These are phyloP conservation scores for Umbelopsis ramanniana DNA, from an alignment of 192 early-diverging fungal species.

Conservation along the genomic window DNA sequence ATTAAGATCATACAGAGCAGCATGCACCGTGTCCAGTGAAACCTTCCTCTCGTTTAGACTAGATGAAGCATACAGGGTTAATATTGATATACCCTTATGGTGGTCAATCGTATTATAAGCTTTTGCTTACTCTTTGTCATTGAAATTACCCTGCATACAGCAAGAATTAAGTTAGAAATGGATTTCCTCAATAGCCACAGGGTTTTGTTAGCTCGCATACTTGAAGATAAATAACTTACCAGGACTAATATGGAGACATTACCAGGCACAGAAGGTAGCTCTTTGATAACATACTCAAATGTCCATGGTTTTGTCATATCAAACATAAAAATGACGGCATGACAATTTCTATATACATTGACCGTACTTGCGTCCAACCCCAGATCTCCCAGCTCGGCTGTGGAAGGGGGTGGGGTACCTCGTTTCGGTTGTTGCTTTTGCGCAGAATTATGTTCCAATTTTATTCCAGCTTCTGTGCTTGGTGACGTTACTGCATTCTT, in stretches of 20 bases:
- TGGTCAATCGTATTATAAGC: background rate
- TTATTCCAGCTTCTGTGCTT: conserved; percentile 31
- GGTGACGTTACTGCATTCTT: conserved; percentile 29
- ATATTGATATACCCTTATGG: too few relatives aligned
- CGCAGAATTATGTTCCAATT: conserved; percentile 33
- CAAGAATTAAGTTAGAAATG: background rate
- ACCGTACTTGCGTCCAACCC: conserved; percentile 61
- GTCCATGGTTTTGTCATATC: conserved; percentile 68
- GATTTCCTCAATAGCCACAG: background rate
- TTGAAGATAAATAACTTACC: conserved; percentile 29
- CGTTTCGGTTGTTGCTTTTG: background rate
- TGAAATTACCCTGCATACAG: conserved; percentile 36
- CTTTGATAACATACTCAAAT: conserved; percentile 56
- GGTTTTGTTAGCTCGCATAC: too few relatives aligned
- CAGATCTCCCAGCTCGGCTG: conserved; percentile 11
- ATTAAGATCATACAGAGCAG: conserved; percentile 41
- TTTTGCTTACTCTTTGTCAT: conserved; percentile 34
- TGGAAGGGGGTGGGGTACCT: background rate
- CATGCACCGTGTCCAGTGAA: conserved; percentile 32
- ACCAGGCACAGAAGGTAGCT: conserved; percentile 47
- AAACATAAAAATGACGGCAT: conserved; percentile 59
- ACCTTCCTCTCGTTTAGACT: conserved; percentile 31
- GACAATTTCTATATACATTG: conserved; percentile 63
- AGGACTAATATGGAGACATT: conserved; percentile 54
- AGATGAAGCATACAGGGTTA: background rate